Evolutionary conservation across 2,329 filamentous ascomycete species (phyloP), one percentile per base, ranked within the genome.

Genomic region (Pyrenochaeta sp.): DNA sequence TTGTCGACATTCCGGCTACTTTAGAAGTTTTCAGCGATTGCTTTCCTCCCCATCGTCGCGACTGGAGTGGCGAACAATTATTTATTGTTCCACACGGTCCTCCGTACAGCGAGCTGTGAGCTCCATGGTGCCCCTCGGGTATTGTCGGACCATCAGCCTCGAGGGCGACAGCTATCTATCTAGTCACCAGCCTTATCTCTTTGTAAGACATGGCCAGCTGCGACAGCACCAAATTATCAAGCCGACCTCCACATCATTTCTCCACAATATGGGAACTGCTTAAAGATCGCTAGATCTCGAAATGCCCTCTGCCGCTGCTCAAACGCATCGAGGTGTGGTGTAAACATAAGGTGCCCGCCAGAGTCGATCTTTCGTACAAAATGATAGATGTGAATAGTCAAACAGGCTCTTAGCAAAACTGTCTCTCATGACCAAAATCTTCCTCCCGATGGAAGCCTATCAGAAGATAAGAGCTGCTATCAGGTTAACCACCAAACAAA

Each of bases 361-460:
- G 50, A 47, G 47, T 22, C 36, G 24, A 47, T 22, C 30, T 48
- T 56, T 54, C 50, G 50, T 52, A 36, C 36, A n/a, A n/a, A n/a
- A 6, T 39, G 55, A 65, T 65, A 61, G 52, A 55, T 54, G 42
- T 52, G 37, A 32, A 45, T 30, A 37, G 34, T 39, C 44, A 47
- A 44, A 44, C 51, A 36, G 10, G 28, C 36, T 42, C 39, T 49
- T 51, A 54, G 44, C 30, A 13, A 56, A 51, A 24, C 15, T 28
- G 49, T 40, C 43, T 51, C 57, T 44, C 43, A 50, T 58, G 46
- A 54, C 54, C 46, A 52, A 48, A 8, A 22, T 10, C 42, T 53
- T 56, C 52, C 37, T 57, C 47, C 66, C 68, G 67, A 69, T 34
- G 62, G 54, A 71, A 68, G 64, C 71, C 64, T 72, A 73, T 73